phyloP scores from a whole-genome alignment of 257 asterid species.

The Capsicum pubescens region DNA sequence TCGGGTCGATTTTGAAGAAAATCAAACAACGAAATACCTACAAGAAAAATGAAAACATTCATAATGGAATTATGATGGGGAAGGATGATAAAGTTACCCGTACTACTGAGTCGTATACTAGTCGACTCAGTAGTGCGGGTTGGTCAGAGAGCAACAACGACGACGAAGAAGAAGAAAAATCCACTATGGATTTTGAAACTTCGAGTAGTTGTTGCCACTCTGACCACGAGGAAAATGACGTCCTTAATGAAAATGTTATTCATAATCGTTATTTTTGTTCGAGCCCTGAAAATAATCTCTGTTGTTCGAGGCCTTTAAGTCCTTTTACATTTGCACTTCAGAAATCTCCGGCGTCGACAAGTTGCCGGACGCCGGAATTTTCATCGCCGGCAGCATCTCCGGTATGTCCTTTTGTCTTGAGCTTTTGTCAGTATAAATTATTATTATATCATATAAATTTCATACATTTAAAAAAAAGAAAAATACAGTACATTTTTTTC shows the following conservation, averaged over 20 bases:
- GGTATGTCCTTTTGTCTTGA: conserved; percentile 23
- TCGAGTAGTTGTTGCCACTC: no score
- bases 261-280: conserved; percentile 24
- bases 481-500: neutral
- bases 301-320: conserved; percentile 41
- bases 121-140: conserved; percentile 40
- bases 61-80: no score
- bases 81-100: no score
- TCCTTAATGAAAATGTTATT: no score
- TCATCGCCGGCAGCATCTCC: conserved; percentile 80
- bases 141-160: conserved; percentile 46
- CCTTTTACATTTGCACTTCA: conserved; percentile 46
- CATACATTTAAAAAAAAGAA: no score
- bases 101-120: neutral
- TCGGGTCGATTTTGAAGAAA: conserved; percentile 63
- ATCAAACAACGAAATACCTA: no score
- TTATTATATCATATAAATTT: no score
- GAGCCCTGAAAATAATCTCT: conserved; percentile 26
- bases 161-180: no score
- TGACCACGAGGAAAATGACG: no score
- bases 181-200: no score
- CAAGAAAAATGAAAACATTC: no score
- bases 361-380: conserved; percentile 65
- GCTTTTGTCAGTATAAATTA: neutral
- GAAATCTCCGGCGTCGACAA: conserved; percentile 46